Evolutionary conservation across 2,329 filamentous ascomycete species (phyloP).

Genomic region (Monascus ruber): DNA sequence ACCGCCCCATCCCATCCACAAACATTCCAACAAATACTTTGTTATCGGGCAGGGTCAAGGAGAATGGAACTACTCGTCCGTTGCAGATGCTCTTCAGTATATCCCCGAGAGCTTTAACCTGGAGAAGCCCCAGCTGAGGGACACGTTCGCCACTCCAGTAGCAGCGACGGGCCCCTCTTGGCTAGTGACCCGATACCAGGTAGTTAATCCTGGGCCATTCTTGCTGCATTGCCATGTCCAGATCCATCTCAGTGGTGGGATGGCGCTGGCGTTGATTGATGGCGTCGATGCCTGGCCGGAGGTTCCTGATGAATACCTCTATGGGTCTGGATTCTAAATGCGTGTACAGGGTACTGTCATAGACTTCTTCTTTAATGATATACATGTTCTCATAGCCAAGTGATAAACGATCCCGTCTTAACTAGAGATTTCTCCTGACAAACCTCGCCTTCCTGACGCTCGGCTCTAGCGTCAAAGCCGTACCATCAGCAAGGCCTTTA

Average conservation of each 20-base stretch:
- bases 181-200: slow-evolving; percentile 37
- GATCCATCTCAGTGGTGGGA: slow-evolving; percentile 37
- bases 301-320: slow-evolving; percentile 5
- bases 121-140: slow-evolving; percentile 30
- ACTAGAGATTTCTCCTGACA: too few species aligned
- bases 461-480: too few species aligned
- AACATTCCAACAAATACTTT: slow-evolving; percentile 36
- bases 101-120: slow-evolving; percentile 35
- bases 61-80: slow-evolving; percentile 29
- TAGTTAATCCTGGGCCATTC: slow-evolving; percentile 36
- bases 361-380: too few species aligned
- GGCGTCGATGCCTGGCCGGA: slow-evolving; percentile 38
- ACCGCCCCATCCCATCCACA: slow-evolving; percentile 37
- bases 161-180: slow-evolving; percentile 17
- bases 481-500: too few species aligned
- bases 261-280: slow-evolving; percentile 39
- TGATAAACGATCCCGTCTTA: too few species aligned
- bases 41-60: slow-evolving; percentile 31
- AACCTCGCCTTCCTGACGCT: too few species aligned
- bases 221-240: slow-evolving; percentile 42
- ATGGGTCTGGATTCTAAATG: background rate
- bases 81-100: slow-evolving; percentile 28
- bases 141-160: slow-evolving; percentile 26
- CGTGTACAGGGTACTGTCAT: too few species aligned
- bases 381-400: too few species aligned